Conservation (phyloP, 2,329 filamentous ascomycete species). For the Orbilia blumenaviensis region DNA sequence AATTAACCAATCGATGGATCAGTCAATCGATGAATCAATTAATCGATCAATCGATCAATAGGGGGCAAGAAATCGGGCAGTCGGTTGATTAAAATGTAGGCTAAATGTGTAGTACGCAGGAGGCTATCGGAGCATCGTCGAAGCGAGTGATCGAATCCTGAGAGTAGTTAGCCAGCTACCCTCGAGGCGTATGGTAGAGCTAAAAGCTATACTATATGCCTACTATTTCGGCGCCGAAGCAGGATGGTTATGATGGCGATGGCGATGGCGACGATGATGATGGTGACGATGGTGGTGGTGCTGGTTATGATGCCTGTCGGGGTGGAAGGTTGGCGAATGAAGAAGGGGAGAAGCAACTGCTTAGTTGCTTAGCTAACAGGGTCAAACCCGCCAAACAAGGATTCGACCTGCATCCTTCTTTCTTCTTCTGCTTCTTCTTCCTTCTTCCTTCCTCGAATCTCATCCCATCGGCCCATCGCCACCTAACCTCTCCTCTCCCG, state of each 20-base stretch:
- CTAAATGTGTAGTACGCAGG: too few species aligned
- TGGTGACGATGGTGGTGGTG: too few species aligned
- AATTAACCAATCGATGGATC: background rate
- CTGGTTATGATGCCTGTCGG: background rate
- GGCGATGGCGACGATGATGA: too few species aligned
- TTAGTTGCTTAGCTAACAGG: background rate
- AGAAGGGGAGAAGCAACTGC: background rate
- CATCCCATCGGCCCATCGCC: slow-evolving; percentile 6
- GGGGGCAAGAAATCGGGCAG: background rate
- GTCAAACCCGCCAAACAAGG: background rate
- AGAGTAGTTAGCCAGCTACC: background rate
- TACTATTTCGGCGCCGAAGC: too few species aligned
- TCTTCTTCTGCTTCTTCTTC: background rate
- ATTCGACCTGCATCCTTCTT: background rate
- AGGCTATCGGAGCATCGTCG: background rate
- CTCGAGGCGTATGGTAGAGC: too few species aligned
- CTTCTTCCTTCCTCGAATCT: background rate
- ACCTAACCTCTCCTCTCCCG: background rate
- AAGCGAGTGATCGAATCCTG: background rate
- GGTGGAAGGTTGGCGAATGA: background rate
- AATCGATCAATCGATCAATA: background rate
- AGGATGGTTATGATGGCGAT: too few species aligned
- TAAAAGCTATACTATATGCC: too few species aligned
- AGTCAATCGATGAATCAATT: background rate
- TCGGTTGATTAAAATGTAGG: background rate